Base-by-base conservation (phyloP, 495 filamentous ascomycete genomes). In the Aspergillus leporis region DNA sequence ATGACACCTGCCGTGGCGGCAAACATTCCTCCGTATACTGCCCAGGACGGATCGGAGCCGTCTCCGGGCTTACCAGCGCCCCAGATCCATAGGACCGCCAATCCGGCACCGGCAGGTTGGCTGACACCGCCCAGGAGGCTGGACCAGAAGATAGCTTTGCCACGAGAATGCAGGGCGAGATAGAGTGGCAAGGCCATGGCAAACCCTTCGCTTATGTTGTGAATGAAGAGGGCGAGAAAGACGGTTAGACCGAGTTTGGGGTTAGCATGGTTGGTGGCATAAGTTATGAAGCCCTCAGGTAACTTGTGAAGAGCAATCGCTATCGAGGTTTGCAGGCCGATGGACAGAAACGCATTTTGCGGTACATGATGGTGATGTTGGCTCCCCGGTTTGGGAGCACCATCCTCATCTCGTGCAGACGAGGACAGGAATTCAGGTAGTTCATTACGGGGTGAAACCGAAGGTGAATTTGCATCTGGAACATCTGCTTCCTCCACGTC, bases 161-260 rank as follows among this genome's bases (percentile, higher is more conserved):
- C 72, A 34, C 91, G 86, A 48, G 83, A 91, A 46, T 85, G 77
- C 12, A 97, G 79, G 2, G 94, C 94, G 49, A 98, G 86, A 70
- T 92, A 98, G 0, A 98, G 78, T 0, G 94, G 94, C 3, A 98
- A 76, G 0, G 92, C 90, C 83, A 98, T 88, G 60, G 91, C 90
- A 69, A 98, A 98, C 18, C 94, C 94, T 74, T 98, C 94, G 48
- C 91, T 89, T 60, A 98, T 96, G 74, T 98, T 98, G 78, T 98
- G 94, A 60, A 98, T 93, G 67, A 94, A 97, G 4, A 98, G 83
- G 1, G 94, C 94, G 63, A 98, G 81, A 77, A 98, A 98, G 34
- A 98, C 90, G 36, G 90, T 86, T 66, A 96, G 82, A 13, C 95
- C 94, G 3, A 98, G 86, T 0, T 78, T 76, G 0, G 94, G 92